Base-by-base conservation (phyloP, 768 basidiomycete genomes). In the Podaxis sp. region DNA sequence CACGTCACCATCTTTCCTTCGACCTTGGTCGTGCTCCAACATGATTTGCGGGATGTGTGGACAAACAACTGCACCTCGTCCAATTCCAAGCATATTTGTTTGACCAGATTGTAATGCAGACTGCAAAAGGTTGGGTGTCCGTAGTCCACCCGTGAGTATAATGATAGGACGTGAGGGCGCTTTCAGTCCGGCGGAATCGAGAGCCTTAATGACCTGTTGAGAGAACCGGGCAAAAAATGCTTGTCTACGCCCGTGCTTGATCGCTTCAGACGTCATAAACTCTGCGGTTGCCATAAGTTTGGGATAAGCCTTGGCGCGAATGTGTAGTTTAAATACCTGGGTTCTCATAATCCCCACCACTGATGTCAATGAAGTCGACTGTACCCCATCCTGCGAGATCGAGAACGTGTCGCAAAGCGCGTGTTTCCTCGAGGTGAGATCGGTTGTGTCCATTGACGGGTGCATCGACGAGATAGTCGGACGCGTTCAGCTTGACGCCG, bases 311-410 rank as follows among this genome's bases (percentile, higher is more conserved):
- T 28, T 0, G 19, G 13, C 30, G 19, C 17, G 54, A 4, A 42
- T 63, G 63, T 26, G 36, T 19, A 42, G 13, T 26, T 22, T 5
- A 30, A 44, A 24, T 7, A 89, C 93, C 84, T 67, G 90, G 89
- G 17, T 80, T 84, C 69, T 93, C 91, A 67, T 96, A 96, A 70
- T 89, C 87, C 0, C 94, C 94, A 1, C 94, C 94, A 60, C 89
- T 92, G 63, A 96, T 84, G 73, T 96, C 94, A 56, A 96, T 85
- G 69, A 94, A 90, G 72, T 96, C 94, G 4, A 96, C 69, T 17
- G 76, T 74, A 1, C 81, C 80, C 87, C 92, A 92, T 42, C 72
- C 70, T 0, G 88, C 83, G 30, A 95, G 84, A 42, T 79, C 71
- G 17, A 75, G 72, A 12, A 94, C 76, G 68, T 95, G 87, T 22